Evolutionary conservation across 257 asterid genomes (phyloP), one percentile per base, ranked within the genome.

Genomic region (Agastache rugosa): DNA sequence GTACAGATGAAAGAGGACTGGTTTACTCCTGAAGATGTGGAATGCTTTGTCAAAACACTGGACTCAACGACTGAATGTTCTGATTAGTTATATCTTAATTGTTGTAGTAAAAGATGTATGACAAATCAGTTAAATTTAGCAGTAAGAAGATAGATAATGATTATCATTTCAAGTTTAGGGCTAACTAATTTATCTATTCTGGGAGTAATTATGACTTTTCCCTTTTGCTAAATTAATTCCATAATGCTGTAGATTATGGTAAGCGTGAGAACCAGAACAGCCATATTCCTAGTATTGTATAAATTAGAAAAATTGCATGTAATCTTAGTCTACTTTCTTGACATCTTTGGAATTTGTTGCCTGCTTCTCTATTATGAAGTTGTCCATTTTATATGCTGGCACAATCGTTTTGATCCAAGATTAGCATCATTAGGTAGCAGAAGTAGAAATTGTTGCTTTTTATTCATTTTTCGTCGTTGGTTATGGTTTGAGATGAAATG

Each of bases 1-100:
- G 11, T 70, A 75, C 58, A 80, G 84, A 75, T 80, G 78, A 80
- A 75, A 39, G 81, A 76, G 58, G 78, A 75, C 68, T 80, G 84
- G 84, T 80, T 80, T 75, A 60, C 75, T 63, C 68, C 75, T 31
- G 72, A 71, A 80, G 84, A 80, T 39, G 72, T 80, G 63, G 78
- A 80, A 59, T 19, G 72, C 75, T 75, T 80, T 56, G 42, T 50
- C 23, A 20, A 71, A 64, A 47, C 14, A n/a, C 78, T 80, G 75
- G 72, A 75, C 45, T 72, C 78, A 39, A 17, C 41, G 80, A 51
- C 50, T 10, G 69, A 50, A 12, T 51, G 53, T 19, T 70, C 67
- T 17, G 71, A 62, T 61, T 45, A 37, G 73, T 44, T 31, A 15
- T 29, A 8, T 31, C 16, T 51, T 29, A 50, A 17, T 51, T 9